Base-by-base conservation (phyloP, 345 rosid genomes). In the Arabidopsis suecica region DNA sequence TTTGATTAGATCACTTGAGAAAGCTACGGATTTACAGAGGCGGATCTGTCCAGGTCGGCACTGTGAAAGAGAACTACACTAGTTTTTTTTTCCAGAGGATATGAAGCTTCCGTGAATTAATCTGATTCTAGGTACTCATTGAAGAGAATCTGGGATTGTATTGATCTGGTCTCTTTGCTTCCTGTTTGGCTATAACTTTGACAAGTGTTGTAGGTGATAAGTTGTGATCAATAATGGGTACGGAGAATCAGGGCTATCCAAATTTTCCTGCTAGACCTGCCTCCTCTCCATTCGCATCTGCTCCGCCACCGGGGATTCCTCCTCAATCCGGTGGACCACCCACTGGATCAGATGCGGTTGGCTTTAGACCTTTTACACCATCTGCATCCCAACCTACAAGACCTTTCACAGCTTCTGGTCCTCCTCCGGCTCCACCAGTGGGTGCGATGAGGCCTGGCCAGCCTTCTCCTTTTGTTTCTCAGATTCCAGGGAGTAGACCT, bases 231-330 rank as follows among this genome's bases (percentile, higher is more conserved):
- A 30, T 74, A 47, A 91, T 93, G 97, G 87, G 85, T 72, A 83
- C 87, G 58, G 90, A 91, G 66, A 88, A 91, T 65, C 85, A 86
- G 7, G 86, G 88, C 44, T 89, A 81, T 78, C 87, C 91, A 5
- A 84, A 72, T 73, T 83, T 84, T 74, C 88, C 88, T 58, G 72
- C 78, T 58, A 80, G 88, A 57, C 86, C 90, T 73, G 60, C 86
- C 2, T 18, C 83, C 22, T 59, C 88, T 7, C 93, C 96, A 16
- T 89, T 88, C 74, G 84, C 92, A 38, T 73, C 90, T 70, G 79
- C 88, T 62, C 87, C 92, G 23, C 93, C 89, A 3, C 67, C 83
- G 7, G 79, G 73, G 36, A 75, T 84, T 25, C 92, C 88, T 5
- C 89, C 89, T 70, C 84, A 84, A 34, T 76, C 89, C n/a, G 79